These are phyloP conservation scores for Aureobasidium namibiae DNA, from an alignment of 2,329 filamentous ascomycete genomes.

Conservation along the genomic window DNA sequence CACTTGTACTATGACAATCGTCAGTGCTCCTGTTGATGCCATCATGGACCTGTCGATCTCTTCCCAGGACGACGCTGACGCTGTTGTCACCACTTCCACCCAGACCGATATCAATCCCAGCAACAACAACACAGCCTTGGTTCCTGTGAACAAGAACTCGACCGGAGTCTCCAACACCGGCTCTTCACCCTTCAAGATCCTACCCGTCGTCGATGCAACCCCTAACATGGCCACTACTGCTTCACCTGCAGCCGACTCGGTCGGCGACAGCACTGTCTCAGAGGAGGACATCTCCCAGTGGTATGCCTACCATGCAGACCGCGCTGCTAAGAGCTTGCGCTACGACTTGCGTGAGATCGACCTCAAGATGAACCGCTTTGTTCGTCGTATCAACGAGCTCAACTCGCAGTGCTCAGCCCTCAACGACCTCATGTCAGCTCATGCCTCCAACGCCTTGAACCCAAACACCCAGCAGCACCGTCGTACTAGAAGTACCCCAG, in stretches of 20 bases:
- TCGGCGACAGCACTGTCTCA: background rate
- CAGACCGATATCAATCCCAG: background rate
- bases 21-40: background rate
- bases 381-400: slow-evolving; percentile 4
- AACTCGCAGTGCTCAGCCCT: background rate
- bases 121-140: background rate
- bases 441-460: background rate
- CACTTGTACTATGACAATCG: background rate
- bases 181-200: background rate
- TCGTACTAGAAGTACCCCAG: slow-evolving; percentile 9
- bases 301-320: slow-evolving; percentile 1
- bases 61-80: background rate
- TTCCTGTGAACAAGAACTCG: background rate
- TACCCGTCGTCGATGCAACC: background rate
- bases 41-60: background rate
- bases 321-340: slow-evolving; percentile 10
- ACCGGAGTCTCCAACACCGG: background rate
- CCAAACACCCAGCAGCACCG: slow-evolving; percentile 10
- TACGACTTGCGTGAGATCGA: slow-evolving; percentile 7
- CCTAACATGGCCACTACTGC: background rate
- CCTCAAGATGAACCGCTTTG: slow-evolving; percentile 7
- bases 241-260: background rate
- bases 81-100: background rate
- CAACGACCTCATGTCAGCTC: background rate
- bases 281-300: slow-evolving; percentile 1